phyloP scores from a whole-genome alignment of 768 basidiomycete species.

The Collybiopsis luxurians region DNA sequence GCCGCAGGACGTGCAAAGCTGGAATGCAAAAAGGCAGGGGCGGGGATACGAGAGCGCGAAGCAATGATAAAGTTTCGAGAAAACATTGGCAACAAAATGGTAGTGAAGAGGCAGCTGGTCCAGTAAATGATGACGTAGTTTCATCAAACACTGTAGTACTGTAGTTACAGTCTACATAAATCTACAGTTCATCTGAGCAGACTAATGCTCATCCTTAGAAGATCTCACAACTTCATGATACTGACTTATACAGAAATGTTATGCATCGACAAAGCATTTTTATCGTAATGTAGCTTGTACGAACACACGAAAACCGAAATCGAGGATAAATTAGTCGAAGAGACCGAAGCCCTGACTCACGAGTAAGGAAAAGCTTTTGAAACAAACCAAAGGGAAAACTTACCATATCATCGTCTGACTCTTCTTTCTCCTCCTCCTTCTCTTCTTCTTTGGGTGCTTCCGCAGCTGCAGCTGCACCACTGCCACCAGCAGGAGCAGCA shows the following conservation, averaged over 20 bases:
- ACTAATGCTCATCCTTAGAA: no score
- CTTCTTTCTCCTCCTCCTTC: constrained; percentile 87
- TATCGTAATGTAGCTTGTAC: no score
- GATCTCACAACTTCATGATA: no score
- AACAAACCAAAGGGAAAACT: constrained; percentile 19
- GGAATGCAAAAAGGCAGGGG: background rate
- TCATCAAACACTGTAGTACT: no score
- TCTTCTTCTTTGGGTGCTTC: constrained; percentile 78
- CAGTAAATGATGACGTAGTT: no score
- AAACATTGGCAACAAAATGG: constrained; percentile 1
- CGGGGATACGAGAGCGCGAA: background rate
- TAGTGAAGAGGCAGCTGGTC: no score
- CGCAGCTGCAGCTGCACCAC: constrained; percentile 60
- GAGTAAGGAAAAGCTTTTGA: background rate
- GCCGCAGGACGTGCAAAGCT: background rate
- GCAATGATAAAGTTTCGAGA: background rate
- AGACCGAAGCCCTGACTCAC: constrained; percentile 84
- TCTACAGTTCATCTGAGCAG: no score
- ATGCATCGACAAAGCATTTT: no score
- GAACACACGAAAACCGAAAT: no score
- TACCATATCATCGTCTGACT: constrained; percentile 90
- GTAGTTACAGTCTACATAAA: no score
- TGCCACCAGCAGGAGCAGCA: constrained; percentile 52
- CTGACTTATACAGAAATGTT: no score
- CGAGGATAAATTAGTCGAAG: constrained; percentile 70